phyloP scores from a whole-genome alignment of 306 rosid genomes.

The Adenanthera pavonina region DNA sequence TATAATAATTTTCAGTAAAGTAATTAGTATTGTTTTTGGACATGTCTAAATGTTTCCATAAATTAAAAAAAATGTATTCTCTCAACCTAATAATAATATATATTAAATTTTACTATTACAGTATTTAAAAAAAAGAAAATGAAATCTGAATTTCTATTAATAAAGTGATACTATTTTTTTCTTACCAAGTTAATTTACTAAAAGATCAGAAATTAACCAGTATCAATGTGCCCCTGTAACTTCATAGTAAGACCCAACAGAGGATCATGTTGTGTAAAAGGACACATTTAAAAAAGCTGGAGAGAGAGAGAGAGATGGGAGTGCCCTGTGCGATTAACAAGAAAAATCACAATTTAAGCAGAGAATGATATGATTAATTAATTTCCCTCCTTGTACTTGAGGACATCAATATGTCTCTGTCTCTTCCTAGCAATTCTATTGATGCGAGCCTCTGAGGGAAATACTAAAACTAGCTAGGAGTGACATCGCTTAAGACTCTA shows the following conservation, averaged over 20 bases:
- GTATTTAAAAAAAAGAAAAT: no score
- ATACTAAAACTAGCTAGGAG: no score
- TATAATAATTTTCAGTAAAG: no score
- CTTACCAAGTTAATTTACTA: not conserved
- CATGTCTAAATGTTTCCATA: no score
- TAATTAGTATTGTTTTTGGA: no score
- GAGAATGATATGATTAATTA: constrained; percentile 40
- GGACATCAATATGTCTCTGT: constrained; percentile 17
- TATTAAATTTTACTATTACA: no score
- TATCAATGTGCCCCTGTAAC: not conserved
- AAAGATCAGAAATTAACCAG: not conserved
- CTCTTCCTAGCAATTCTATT: constrained; percentile 18
- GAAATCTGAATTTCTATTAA: no score
- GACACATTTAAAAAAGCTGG: not conserved
- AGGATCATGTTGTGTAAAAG: not conserved
- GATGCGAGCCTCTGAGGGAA: not conserved
- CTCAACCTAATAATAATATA: no score
- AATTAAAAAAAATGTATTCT: no score
- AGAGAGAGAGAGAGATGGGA: not conserved
- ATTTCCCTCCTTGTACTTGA: constrained; percentile 1
- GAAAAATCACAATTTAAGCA: constrained; percentile 19
- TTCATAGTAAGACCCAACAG: not conserved
- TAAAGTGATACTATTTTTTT: no score
- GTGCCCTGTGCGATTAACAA: constrained; percentile 8
- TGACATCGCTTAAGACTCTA: not conserved